phyloP scores from a whole-genome alignment of 176 grass and related monocot genomes.

The Elymus sibiricus region DNA sequence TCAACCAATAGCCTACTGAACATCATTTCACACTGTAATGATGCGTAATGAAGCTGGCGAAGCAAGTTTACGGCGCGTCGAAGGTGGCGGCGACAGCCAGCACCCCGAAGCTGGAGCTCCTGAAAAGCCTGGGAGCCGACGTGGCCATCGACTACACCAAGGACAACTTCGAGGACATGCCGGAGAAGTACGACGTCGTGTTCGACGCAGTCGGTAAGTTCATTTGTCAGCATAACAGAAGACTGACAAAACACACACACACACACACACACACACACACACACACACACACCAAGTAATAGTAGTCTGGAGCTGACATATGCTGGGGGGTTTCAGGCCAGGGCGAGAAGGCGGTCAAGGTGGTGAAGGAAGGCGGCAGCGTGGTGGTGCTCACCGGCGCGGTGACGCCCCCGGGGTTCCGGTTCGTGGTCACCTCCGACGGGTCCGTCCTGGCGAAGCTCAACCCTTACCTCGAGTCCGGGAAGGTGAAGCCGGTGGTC shows the following conservation, averaged over 20 bases:
- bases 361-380: conserved; percentile 73
- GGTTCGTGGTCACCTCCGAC: conserved; percentile 81
- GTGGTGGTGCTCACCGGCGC: conserved; percentile 74
- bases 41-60: conserved; percentile 51
- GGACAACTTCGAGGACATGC: conserved; percentile 67
- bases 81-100: conserved; percentile 68
- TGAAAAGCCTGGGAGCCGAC: conserved; percentile 73
- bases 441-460: conserved; percentile 59
- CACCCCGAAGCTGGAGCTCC: conserved; percentile 69
- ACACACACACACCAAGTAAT: not conserved
- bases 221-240: not conserved
- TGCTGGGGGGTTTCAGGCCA: conserved; percentile 50
- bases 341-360: conserved; percentile 72
- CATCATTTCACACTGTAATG: not conserved
- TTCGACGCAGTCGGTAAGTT: conserved; percentile 80
- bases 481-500: conserved; percentile 74
- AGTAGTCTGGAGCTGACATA: not conserved
- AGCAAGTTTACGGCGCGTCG: conserved; percentile 70
- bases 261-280: not conserved
- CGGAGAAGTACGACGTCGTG: conserved; percentile 78
- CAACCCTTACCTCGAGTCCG: conserved; percentile 78
- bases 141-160: conserved; percentile 90
- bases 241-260: not conserved
- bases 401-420: conserved; percentile 64
- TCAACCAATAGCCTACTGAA: no score